A percentile compares a stretch with the other conserved stretches of the same genome.
Evolutionary conservation across 2,329 filamentous ascomycete species (phyloP).

Genomic region (Beauveria sp.): DNA sequence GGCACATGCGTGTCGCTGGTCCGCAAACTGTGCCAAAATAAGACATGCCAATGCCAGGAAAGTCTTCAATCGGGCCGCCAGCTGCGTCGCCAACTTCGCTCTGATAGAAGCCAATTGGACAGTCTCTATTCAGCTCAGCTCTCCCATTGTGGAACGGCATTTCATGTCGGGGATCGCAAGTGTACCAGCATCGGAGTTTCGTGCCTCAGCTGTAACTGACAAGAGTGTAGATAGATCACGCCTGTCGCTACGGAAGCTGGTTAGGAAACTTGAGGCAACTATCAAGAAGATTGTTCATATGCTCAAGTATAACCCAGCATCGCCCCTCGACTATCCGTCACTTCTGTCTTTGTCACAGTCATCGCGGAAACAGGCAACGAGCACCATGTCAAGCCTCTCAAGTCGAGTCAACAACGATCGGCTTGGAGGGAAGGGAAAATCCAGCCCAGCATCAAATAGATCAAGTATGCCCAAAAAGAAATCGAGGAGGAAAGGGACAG

Average conservation of each 20-base stretch:
- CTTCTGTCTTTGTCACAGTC: constrained; percentile 39
- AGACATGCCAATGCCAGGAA: constrained; percentile 17
- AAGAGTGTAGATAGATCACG: constrained; percentile 27
- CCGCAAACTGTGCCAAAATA: constrained; percentile 24
- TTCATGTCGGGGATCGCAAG: constrained; percentile 43
- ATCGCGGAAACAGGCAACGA: constrained; percentile 40
- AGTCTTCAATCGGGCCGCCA: constrained; percentile 13
- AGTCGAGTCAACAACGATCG: constrained; percentile 18
- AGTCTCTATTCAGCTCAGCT: constrained; percentile 35
- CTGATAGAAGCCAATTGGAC: constrained; percentile 33
- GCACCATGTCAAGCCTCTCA: constrained; percentile 41
- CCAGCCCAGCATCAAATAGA: not conserved
- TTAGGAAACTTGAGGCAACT: constrained; percentile 35
- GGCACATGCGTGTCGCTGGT: constrained; percentile 37
- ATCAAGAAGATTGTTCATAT: constrained; percentile 33
- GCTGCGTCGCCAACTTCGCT: constrained; percentile 30
- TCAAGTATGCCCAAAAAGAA: not conserved
- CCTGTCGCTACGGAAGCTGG: constrained; percentile 32
- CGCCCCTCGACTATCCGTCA: constrained; percentile 36
- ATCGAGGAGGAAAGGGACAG: not conserved
- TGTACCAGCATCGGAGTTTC: not conserved
- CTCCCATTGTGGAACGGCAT: constrained; percentile 31
- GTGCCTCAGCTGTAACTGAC: not conserved
- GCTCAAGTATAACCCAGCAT: constrained; percentile 25
- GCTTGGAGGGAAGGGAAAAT: not conserved